A percentile compares a stretch with the other conserved stretches of the same genome.
Conservation (phyloP, 371 early-diverging fungal species). For the Mycotypha africana region DNA sequence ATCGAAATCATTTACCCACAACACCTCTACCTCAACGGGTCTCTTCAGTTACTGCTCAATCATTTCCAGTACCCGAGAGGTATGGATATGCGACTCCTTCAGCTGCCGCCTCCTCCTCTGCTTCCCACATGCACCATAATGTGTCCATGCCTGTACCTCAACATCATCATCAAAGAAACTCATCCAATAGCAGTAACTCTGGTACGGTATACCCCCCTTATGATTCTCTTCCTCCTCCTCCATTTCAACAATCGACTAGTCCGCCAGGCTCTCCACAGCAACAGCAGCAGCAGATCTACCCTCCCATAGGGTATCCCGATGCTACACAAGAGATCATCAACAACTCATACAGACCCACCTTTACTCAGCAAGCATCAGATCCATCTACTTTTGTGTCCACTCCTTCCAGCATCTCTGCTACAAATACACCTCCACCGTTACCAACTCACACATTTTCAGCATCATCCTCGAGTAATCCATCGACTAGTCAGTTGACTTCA, state of each 20-base stretch:
- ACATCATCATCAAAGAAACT: slow-evolving; percentile 1
- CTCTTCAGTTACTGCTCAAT: not conserved
- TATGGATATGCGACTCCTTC: not conserved
- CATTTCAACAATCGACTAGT: slow-evolving; percentile 1
- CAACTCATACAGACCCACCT: slow-evolving; percentile 15
- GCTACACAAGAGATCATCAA: slow-evolving; percentile 15
- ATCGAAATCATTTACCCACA: too few species aligned
- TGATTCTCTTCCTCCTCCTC: slow-evolving; percentile 6
- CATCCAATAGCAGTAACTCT: slow-evolving; percentile 3
- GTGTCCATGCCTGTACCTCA: slow-evolving; percentile 20
- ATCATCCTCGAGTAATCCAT: not conserved
- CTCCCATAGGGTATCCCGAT: slow-evolving; percentile 14
- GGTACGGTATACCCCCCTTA: slow-evolving; percentile 10
- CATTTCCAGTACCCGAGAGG: too few species aligned
- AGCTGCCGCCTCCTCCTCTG: not conserved
- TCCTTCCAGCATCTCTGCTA: not conserved
- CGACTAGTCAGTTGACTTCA: too few species aligned
- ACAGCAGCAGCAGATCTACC: slow-evolving; percentile 5
- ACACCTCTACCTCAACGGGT: slow-evolving; percentile 17
- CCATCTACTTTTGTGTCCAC: slow-evolving; percentile 2
- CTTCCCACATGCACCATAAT: too few species aligned
- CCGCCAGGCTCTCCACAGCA: slow-evolving; percentile 13
- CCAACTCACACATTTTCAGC: too few species aligned
- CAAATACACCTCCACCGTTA: not conserved
- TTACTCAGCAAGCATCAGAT: slow-evolving; percentile 3